Evolutionary conservation across 305 asterid genomes (phyloP), one percentile per base, ranked within the genome.

Genomic region (Solanum hybrid): DNA sequence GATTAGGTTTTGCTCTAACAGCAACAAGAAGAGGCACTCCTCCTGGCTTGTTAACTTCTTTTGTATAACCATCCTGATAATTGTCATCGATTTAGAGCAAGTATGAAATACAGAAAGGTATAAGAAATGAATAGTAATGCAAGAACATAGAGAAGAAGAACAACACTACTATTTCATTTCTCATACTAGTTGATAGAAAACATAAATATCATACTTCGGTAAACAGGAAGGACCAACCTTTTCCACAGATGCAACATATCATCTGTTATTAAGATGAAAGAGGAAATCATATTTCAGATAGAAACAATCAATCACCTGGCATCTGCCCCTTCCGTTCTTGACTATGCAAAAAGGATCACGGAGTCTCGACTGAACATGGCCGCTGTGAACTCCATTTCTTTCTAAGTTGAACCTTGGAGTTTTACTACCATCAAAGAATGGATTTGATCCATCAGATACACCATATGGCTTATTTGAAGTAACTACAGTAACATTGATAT

Each of bases 381-480:
- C 98, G 31, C 99, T 94, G 31, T 97, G 99, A 88, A 97, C 95
- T 36, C 98, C 95, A 65, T 94, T 84, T 91, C 91, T 92, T 82
- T 57, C 85, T 15, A 95, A 89, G 75, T 91, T 90, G 89, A 97
- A 95, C 77, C 92, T 95, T 1, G 98, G 96, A 57, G 88, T 91
- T 79, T 88, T 89, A 22, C 78, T 89, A 88, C 94, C 96, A 89
- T 94, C 89, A 87, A 95, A 96, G 90, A 95, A 91, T 13, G 98
- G 96, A 92, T 95, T 97, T 82, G 99, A 96, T 72, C 95, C 95
- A 88, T 95, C 95, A 0, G 92, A 91, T 91, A 91, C 15, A 8
- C 96, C 97, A 83, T 95, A 94, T 3, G 98, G 97, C 94, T 94
- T 84, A 83, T 95, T 95, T 72, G 99, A 96, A 90, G 99, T 96